These are phyloP conservation scores for Sarocladium oryzae DNA, from an alignment of 2,329 filamentous ascomycete genomes.

Conservation along the genomic window DNA sequence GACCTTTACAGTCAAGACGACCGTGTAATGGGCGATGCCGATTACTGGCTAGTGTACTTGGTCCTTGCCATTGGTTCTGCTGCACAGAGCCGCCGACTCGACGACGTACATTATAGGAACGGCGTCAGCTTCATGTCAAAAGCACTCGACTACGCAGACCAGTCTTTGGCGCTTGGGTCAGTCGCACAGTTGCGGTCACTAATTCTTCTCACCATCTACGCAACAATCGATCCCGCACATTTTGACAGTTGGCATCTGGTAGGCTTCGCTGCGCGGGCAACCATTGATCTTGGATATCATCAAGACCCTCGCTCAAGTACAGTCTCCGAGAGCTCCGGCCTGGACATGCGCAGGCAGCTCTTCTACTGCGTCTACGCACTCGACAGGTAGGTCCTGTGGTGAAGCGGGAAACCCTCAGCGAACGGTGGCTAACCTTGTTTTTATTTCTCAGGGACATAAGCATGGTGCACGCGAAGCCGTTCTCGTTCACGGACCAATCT, in stretches of 20 bases:
- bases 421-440: neutral
- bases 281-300: slow-evolving; percentile 86
- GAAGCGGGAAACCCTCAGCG: too few species aligned
- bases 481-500: slow-evolving; percentile 90
- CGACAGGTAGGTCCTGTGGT: slow-evolving; percentile 57
- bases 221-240: slow-evolving; percentile 81
- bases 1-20: slow-evolving; percentile 69
- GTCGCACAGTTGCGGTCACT: slow-evolving; percentile 82
- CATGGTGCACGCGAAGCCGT: slow-evolving; percentile 78
- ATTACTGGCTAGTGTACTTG: slow-evolving; percentile 84
- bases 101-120: slow-evolving; percentile 55
- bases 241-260: slow-evolving; percentile 94
- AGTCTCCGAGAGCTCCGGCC: slow-evolving; percentile 56
- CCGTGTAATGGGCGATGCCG: slow-evolving; percentile 57
- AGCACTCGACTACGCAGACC: slow-evolving; percentile 72
- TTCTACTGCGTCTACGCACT: slow-evolving; percentile 89
- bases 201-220: slow-evolving; percentile 79
- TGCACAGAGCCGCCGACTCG: slow-evolving; percentile 62
- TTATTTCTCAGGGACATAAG: slow-evolving; percentile 62
- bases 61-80: slow-evolving; percentile 78
- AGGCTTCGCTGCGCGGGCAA: slow-evolving; percentile 79
- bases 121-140: slow-evolving; percentile 51
- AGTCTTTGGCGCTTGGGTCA: slow-evolving; percentile 78
- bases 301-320: slow-evolving; percentile 77
- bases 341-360: slow-evolving; percentile 74